Evolutionary conservation across 2,329 filamentous ascomycete species (phyloP), one percentile per base, ranked within the genome.

Genomic region (Neurospora sp.): DNA sequence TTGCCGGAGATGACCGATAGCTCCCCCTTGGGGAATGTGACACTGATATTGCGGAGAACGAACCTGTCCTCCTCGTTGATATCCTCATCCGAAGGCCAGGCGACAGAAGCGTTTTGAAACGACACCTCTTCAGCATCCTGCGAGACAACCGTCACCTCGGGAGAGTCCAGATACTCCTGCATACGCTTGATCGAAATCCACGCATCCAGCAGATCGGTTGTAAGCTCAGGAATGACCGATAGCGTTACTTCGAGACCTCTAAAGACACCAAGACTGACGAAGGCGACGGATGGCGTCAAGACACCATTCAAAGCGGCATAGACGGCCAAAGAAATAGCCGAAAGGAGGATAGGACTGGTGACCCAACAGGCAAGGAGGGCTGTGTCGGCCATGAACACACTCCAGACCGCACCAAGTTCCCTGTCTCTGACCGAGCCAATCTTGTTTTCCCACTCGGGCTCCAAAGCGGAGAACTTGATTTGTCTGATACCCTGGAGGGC

Each of bases 391-490:
- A 85, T 76, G 75, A 92, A 93, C 1, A 89, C 85, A 46, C 82
- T 83, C 87, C 90, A 92, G 42, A 92, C 84, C 28, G 87, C 87
- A 5, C 80, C 79, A 10, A 95, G 83, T 77, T 95, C 92, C 66
- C 84, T 86, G 62, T 89, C 85, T 75, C 92, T 84, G 8, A 89
- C 86, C 72, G 85, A 78, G 72, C 84, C 79, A 77, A 96, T 91
- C 72, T 89, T 91, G 17, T 84, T 82, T 77, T 93, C 88, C 92
- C 92, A 95, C 74, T 91, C 87, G 23, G 82, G 80, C 78, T 95
- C 92, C 1, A 93, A 80, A 0, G 92, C 92, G 0, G 91, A 91
- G 74, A 95, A 93, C 76, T 96, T 96, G 80, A 96, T 93, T 78
- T 96, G 92, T 1, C 91, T 87, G 73, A 95, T 94, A 8, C 92